These are phyloP conservation scores for Abelmoschus esculentus DNA, from an alignment of 345 rosid genomes.

Conservation along the genomic window DNA sequence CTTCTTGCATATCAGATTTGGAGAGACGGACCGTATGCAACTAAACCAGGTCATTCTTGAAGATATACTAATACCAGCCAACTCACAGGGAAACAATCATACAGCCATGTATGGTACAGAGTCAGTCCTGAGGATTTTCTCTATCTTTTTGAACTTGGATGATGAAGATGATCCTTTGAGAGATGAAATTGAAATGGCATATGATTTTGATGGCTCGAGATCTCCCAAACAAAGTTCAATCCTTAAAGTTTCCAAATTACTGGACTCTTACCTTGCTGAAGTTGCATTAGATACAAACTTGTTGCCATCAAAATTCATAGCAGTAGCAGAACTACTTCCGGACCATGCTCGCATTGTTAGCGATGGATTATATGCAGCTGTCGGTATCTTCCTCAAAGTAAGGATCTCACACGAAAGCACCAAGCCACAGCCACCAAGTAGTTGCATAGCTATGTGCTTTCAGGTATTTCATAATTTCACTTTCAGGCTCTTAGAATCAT, in stretches of 20 bases:
- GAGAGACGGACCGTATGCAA: slow-evolving; percentile 89
- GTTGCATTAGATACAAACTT: slow-evolving; percentile 75
- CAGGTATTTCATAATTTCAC: neutral
- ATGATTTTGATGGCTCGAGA: slow-evolving; percentile 79
- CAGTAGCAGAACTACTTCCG: slow-evolving; percentile 80
- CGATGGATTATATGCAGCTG: slow-evolving; percentile 90
- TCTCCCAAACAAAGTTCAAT: slow-evolving; percentile 95
- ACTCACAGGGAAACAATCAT: slow-evolving; percentile 46
- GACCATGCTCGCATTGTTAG: slow-evolving; percentile 89
- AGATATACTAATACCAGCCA: slow-evolving; percentile 76
- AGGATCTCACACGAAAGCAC: slow-evolving; percentile 9
- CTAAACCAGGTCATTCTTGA: slow-evolving; percentile 95
- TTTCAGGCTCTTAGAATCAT: neutral
- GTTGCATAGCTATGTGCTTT: neutral
- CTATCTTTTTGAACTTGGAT: slow-evolving; percentile 74
- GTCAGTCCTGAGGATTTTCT: slow-evolving; percentile 74
- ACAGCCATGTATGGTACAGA: slow-evolving; percentile 68
- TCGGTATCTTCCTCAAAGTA: slow-evolving; percentile 84
- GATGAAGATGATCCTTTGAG: slow-evolving; percentile 52
- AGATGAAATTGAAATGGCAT: slow-evolving; percentile 76
- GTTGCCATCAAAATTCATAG: slow-evolving; percentile 68
- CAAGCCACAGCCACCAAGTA: neutral
- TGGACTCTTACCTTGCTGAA: slow-evolving; percentile 87
- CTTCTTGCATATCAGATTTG: slow-evolving; percentile 66
- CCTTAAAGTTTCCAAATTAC: slow-evolving; percentile 76